Evolutionary conservation across 441 rosid genomes (phyloP).

Genomic region (Eutrema salsugineum): DNA sequence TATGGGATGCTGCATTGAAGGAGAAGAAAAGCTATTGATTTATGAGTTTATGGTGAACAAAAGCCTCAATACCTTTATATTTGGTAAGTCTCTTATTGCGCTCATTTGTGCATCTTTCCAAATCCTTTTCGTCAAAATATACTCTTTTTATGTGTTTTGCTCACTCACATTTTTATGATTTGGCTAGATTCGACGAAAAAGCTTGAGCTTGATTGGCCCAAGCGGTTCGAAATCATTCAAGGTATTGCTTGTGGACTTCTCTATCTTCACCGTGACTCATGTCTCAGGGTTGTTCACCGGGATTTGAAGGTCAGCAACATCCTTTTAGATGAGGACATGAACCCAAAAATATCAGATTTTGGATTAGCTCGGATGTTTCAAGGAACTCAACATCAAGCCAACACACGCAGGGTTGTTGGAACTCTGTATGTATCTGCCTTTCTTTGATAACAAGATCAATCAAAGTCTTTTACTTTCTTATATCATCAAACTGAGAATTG

Average conservation of each 20-base stretch:
- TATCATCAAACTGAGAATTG: not conserved
- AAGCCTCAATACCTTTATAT: conserved; percentile 41
- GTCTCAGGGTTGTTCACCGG: conserved; percentile 20
- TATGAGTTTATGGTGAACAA: conserved; percentile 44
- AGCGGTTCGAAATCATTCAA: conserved; percentile 22
- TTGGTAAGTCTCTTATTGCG: not conserved
- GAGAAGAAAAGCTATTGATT: conserved; percentile 44
- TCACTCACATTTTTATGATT: not conserved
- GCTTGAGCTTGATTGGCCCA: conserved; percentile 22
- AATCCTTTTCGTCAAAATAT: not conserved
- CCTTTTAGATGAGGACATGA: conserved; percentile 20
- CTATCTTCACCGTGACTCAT: conserved; percentile 25
- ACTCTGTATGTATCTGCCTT: conserved; percentile 10
- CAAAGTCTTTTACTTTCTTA: not conserved
- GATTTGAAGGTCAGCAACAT: conserved; percentile 23
- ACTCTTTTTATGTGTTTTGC: not conserved
- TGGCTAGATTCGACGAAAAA: conserved; percentile 14
- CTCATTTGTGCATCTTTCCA: not conserved
- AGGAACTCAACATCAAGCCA: conserved; percentile 24
- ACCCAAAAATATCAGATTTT: conserved; percentile 24
- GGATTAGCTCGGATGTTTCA: conserved; percentile 25
- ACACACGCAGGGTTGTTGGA: conserved; percentile 24
- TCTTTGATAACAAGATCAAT: not conserved
- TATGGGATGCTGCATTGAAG: conserved; percentile 44
- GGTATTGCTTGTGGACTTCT: conserved; percentile 26